Evolutionary conservation across 192 early-diverging fungal genomes (phyloP).

Genomic region (Linnemannia elongata): DNA sequence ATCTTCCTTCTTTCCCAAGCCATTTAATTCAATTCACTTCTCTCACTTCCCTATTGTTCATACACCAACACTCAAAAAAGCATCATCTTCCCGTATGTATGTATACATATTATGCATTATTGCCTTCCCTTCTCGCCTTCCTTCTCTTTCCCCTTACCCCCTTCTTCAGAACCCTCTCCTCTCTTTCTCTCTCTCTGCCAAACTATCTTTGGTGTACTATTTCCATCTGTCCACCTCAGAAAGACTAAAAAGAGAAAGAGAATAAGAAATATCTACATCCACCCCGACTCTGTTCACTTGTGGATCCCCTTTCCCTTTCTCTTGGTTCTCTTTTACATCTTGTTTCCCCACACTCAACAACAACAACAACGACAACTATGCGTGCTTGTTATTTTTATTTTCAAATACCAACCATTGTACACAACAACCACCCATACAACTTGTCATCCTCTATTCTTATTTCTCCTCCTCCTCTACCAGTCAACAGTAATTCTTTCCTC

Average conservation of each 20-base stretch:
- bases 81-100: background rate
- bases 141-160: background rate
- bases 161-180: background rate
- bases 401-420: no score
- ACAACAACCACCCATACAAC: no score
- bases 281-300: background rate
- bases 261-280: background rate
- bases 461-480: no score
- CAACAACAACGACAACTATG: no score
- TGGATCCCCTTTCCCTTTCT: background rate
- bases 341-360: no score
- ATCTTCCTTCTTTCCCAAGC: background rate
- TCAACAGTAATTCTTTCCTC: no score
- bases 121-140: background rate
- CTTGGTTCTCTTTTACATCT: no score
- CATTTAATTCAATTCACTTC: no score
- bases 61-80: no score
- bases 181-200: background rate
- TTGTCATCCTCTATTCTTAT: no score
- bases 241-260: background rate
- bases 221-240: background rate
- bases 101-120: background rate
- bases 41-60: background rate
- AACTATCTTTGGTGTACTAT: background rate
- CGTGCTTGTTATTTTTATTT: no score